Conservation (phyloP, 495 filamentous ascomycete genomes). For the Arthonia radiata region DNA sequence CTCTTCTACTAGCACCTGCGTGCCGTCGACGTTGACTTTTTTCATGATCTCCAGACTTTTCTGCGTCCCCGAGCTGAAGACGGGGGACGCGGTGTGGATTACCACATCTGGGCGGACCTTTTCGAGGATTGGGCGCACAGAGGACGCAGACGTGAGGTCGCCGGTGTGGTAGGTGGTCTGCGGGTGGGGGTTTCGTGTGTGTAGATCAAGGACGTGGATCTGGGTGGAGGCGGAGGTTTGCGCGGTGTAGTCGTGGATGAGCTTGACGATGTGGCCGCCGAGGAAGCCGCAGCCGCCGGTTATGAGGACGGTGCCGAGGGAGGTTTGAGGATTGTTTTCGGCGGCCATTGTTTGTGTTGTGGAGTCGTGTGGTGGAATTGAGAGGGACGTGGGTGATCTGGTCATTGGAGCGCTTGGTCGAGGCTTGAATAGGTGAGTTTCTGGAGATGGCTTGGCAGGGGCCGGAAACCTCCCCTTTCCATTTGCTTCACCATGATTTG, state of each 20-base stretch:
- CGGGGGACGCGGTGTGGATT: conserved; percentile 68
- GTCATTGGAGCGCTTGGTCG: too few species aligned
- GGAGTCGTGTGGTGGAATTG: too few species aligned
- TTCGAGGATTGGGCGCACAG: conserved; percentile 38
- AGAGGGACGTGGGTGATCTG: too few species aligned
- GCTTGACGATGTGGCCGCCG: conserved; percentile 24
- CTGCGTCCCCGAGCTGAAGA: conserved; percentile 6
- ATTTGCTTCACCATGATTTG: too few species aligned
- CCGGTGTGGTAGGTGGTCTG: conserved; percentile 57
- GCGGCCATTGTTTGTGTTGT: too few species aligned
- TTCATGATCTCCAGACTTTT: conserved; percentile 29
- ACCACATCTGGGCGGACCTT: conserved; percentile 62
- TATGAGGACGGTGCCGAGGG: conserved; percentile 21
- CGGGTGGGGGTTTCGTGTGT: conserved; percentile 33
- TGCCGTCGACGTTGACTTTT: conserved; percentile 87
- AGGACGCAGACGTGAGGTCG: conserved; percentile 56
- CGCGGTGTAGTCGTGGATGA: conserved; percentile 17
- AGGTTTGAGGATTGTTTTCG: conserved; percentile 11
- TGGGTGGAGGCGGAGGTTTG: conserved; percentile 14
- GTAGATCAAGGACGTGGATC: conserved; percentile 71
- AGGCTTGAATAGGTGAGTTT: too few species aligned
- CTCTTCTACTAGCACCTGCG: conserved; percentile 49
- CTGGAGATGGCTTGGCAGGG: too few species aligned
- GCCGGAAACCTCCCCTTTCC: too few species aligned
- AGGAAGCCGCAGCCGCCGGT: conserved; percentile 29